Conservation (phyloP, 257 asterid genomes). For the Solanum acaule region DNA sequence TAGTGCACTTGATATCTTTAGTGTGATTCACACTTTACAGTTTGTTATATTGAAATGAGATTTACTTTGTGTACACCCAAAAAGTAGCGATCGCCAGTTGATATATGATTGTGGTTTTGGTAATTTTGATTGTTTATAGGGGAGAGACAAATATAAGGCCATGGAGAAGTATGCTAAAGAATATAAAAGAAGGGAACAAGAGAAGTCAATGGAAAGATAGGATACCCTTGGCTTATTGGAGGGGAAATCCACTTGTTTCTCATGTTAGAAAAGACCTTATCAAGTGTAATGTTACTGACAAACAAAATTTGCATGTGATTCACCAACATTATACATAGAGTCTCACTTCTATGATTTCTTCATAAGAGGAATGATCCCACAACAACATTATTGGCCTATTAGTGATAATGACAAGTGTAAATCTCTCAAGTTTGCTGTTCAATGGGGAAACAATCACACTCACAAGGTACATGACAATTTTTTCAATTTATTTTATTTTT, state of each 20-base stretch:
- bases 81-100: background rate
- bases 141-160: constrained; percentile 10
- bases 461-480: background rate
- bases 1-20: background rate
- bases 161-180: background rate
- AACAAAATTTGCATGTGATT: constrained; percentile 3
- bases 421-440: constrained; percentile 5
- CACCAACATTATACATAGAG: background rate
- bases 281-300: constrained; percentile 3
- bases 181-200: constrained; percentile 2
- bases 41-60: background rate
- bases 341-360: constrained; percentile 6
- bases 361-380: constrained; percentile 3
- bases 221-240: constrained; percentile 12
- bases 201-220: background rate
- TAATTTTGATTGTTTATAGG: background rate
- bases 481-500: background rate
- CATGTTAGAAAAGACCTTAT: background rate
- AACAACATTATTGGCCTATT: constrained; percentile 5
- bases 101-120: background rate
- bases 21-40: background rate
- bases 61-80: background rate
- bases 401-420: background rate
- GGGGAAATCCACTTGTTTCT: constrained; percentile 3
- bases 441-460: constrained; percentile 6